Conservation (phyloP, 2,329 filamentous ascomycete species). For the Aspergillus ochraceoroseus region DNA sequence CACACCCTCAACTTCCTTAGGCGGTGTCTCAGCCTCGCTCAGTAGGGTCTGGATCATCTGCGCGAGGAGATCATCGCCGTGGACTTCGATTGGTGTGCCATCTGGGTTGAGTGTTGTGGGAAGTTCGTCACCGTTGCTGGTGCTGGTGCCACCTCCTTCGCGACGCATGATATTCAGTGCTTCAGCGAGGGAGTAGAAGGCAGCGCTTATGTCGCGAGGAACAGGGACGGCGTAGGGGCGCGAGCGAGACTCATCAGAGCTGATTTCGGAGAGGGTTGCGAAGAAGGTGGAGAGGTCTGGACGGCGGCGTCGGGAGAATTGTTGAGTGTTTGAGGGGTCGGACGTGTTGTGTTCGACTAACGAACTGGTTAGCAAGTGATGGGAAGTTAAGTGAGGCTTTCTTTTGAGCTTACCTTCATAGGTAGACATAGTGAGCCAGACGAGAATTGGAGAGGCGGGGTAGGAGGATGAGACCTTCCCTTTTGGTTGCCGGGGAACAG, state of each 20-base stretch:
- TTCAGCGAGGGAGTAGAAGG: slow-evolving; percentile 57
- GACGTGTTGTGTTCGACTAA: slow-evolving; percentile 44
- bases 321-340: slow-evolving; percentile 25
- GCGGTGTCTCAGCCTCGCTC: slow-evolving; percentile 54
- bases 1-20: slow-evolving; percentile 57
- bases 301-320: slow-evolving; percentile 44
- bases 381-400: background rate
- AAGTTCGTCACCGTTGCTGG: slow-evolving; percentile 35
- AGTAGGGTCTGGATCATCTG: slow-evolving; percentile 55
- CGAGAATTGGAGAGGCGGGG: slow-evolving; percentile 6
- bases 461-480: slow-evolving; percentile 3
- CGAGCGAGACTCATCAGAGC: slow-evolving; percentile 46
- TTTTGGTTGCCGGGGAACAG: too few species aligned
- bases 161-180: slow-evolving; percentile 56
- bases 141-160: slow-evolving; percentile 32
- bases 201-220: slow-evolving; percentile 57
- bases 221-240: slow-evolving; percentile 57
- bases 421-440: slow-evolving; percentile 35
- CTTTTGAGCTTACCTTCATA: slow-evolving; percentile 36
- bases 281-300: slow-evolving; percentile 64
- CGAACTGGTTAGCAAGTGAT: slow-evolving; percentile 2
- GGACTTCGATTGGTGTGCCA: slow-evolving; percentile 13
- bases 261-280: slow-evolving; percentile 55
- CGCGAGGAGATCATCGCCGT: slow-evolving; percentile 46
- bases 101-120: slow-evolving; percentile 2